Evolutionary conservation across 192 early-diverging fungal species (phyloP).

Genomic region (Coemansia sp.): DNA sequence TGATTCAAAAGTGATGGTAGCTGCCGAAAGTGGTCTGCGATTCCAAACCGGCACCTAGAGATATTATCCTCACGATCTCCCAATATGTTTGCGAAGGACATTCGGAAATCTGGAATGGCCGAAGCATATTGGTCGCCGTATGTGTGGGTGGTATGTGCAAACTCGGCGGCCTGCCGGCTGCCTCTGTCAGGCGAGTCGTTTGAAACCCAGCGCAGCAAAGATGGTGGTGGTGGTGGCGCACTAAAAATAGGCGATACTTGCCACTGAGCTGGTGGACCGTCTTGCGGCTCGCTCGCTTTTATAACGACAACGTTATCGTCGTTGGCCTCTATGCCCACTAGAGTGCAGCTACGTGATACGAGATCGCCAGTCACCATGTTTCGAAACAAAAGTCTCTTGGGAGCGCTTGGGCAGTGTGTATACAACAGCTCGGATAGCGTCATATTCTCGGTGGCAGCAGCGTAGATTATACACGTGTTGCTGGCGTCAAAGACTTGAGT

Average conservation of each 20-base stretch:
- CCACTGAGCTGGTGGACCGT: background rate
- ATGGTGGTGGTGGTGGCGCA: background rate
- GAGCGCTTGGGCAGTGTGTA: conserved; percentile 34
- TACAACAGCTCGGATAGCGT: conserved; percentile 29
- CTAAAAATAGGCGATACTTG: background rate
- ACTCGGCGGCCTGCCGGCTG: background rate
- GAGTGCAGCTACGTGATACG: conserved; percentile 14
- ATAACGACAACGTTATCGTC: background rate
- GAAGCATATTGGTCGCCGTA: background rate
- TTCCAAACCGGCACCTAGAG: background rate
- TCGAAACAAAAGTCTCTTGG: conserved; percentile 23
- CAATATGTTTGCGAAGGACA: background rate
- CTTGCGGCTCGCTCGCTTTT: conserved; percentile 1
- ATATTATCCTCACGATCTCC: background rate
- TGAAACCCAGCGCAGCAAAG: background rate
- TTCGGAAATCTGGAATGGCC: background rate
- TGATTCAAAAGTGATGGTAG: background rate
- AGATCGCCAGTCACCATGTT: conserved; percentile 25
- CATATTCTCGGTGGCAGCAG: conserved; percentile 20
- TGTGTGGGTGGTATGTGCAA: background rate
- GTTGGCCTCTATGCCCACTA: conserved; percentile 3
- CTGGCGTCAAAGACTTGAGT: conserved; percentile 26
- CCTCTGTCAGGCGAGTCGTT: background rate
- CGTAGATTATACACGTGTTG: conserved; percentile 15
- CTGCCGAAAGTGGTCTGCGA: background rate